Conservation (phyloP, 495 filamentous ascomycete genomes). For the Talaromyces adpressus region DNA sequence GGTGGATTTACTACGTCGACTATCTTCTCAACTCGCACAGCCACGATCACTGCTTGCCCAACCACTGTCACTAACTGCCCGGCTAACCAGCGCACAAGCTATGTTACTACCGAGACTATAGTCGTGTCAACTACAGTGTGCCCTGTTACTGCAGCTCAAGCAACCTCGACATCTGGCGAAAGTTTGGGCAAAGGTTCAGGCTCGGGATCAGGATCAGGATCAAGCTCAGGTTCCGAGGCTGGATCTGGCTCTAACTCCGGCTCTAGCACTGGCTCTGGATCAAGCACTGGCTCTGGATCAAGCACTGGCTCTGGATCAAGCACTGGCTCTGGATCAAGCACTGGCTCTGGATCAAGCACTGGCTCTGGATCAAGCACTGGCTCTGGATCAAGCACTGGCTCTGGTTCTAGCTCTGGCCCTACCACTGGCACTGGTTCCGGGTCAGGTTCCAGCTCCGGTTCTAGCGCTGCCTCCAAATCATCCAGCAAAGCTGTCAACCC, state of each 20-base stretch:
- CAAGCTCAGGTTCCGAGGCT: not conserved
- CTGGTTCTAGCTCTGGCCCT: not conserved
- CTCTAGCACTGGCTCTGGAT: not conserved
- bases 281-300: not conserved
- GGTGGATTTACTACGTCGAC: conserved; percentile 12
- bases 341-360: not conserved
- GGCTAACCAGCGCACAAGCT: conserved; percentile 7
- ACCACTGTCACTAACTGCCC: conserved; percentile 14
- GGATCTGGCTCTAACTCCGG: not conserved
- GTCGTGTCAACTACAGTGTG: conserved; percentile 14
- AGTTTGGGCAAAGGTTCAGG: not conserved
- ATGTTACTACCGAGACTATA: conserved; percentile 13
- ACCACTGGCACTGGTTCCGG: not conserved
- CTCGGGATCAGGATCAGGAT: not conserved
- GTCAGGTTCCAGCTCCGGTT: not conserved
- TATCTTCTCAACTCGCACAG: conserved; percentile 11
- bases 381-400: not conserved
- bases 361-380: not conserved
- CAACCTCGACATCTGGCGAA: not conserved
- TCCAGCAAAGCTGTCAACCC: not conserved
- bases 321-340: not conserved
- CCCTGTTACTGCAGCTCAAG: conserved; percentile 7
- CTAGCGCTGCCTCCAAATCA: not conserved
- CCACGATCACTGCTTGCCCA: conserved; percentile 16
- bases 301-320: not conserved